Evolutionary conservation across 139 green algal species (phyloP), one percentile per base, ranked within the genome.

Genomic region (Coelastrella sp.): DNA sequence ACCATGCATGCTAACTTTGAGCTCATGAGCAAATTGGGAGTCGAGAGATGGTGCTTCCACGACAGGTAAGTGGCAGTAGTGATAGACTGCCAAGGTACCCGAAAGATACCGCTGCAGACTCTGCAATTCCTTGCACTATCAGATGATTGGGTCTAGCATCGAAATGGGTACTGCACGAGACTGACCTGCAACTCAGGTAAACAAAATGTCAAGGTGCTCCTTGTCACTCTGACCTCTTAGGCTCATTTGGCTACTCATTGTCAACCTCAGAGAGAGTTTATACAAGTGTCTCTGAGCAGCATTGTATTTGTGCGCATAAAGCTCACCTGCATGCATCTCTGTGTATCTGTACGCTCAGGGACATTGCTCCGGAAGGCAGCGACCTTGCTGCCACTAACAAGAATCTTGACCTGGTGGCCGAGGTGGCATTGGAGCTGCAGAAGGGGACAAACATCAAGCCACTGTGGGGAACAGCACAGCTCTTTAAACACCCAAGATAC

Each of bases 41-140:
- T 94, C 5, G 85, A 96, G 9, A 84, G 76, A 30, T 96, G 93
- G 93, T 96, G 93, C 85, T 96, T 96, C 89, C 93, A 96, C 45
- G 92, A 95, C 92, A 90, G 88, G 87, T 89, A 71, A 9, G 77
- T 40, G 62, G 27, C 2, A 32, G 17, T 1, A 64, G 21, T 9
- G 19, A 64, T 1, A 9, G 53, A 27, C 30, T 21, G 21, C 37
- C 25, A 27, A 48, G 37, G 66, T 45, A 13, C 9, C 13, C 19
- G 17, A 9, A n/a, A 13, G 7, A 76, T 53, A 13, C 45, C 45
- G 45, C 45, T 23, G 45, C 45, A 45, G 37, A n/a, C n/a, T n/a
- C n/a, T n/a, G n/a, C n/a, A n/a, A n/a, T n/a, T n/a, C n/a, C n/a
- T n/a, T n/a, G n/a, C n/a, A n/a, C n/a, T n/a, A n/a, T n/a, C n/a